Percentiles rank a stretch among this genome's conserved stretches.
These are phyloP conservation scores for Dalbergia cochinchinensis DNA, from an alignment of 306 rosid genomes.

Conservation along the genomic window DNA sequence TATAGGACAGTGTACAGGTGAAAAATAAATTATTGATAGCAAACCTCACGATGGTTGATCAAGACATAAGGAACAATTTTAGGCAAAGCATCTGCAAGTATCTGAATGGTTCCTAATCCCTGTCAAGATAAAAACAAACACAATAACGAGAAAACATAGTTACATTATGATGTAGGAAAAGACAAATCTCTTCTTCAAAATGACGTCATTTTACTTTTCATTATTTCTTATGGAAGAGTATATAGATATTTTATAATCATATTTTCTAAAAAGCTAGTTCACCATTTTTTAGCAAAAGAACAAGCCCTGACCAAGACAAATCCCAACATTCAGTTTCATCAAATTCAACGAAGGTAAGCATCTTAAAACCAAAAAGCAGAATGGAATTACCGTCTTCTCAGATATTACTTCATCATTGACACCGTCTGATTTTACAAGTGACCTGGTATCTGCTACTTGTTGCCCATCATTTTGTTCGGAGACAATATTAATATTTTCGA, in stretches of 20 bases:
- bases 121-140: constrained; percentile 56
- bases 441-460: constrained; percentile 47
- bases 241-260: not conserved
- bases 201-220: constrained; percentile 11
- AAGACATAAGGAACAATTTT: constrained; percentile 97
- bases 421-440: constrained; percentile 53
- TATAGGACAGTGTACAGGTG: constrained; percentile 13
- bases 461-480: constrained; percentile 56
- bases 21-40: constrained; percentile 27
- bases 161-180: constrained; percentile 19
- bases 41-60: constrained; percentile 99
- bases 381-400: constrained; percentile 68
- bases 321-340: constrained; percentile 30
- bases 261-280: constrained; percentile 28
- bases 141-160: constrained; percentile 16
- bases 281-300: constrained; percentile 39
- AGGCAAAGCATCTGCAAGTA: constrained; percentile 94
- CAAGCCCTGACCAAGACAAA: constrained; percentile 36
- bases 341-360: constrained; percentile 20
- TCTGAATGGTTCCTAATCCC: constrained; percentile 88
- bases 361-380: constrained; percentile 39
- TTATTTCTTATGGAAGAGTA: constrained; percentile 29
- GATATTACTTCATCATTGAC: constrained; percentile 61
- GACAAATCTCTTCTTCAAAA: not conserved
- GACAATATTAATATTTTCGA: constrained; percentile 51